Percentiles rank a stretch among this genome's conserved stretches.
Conservation (phyloP, 2,329 filamentous ascomycete species). For the Huntiella abstrusa region DNA sequence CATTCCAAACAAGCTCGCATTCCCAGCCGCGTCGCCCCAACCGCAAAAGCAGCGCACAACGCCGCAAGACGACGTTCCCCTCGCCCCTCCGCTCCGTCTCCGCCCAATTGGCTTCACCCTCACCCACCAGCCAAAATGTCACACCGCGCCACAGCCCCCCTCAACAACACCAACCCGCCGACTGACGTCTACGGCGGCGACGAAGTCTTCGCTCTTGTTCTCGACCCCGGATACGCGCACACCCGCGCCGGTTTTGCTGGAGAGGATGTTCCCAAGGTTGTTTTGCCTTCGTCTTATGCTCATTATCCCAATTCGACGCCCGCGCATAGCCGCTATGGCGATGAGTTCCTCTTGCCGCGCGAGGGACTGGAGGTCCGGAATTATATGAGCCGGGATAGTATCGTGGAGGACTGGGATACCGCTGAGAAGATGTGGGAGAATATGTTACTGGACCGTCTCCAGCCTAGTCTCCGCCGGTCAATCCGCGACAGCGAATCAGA, state of each 20-base stretch:
- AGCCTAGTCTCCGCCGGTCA: slow-evolving; percentile 53
- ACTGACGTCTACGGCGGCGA: slow-evolving; percentile 54
- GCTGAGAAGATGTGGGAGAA: slow-evolving; percentile 84
- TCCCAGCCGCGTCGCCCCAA: not conserved
- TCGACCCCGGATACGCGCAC: slow-evolving; percentile 82
- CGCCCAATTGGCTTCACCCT: not conserved
- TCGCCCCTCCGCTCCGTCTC: not conserved
- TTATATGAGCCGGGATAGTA: slow-evolving; percentile 73
- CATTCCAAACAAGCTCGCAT: not conserved
- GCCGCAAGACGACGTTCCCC: not conserved
- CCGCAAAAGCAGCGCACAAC: no score
- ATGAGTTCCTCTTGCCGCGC: slow-evolving; percentile 69
- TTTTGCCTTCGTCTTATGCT: slow-evolving; percentile 82
- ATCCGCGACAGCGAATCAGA: slow-evolving; percentile 34
- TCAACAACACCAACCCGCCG: slow-evolving; percentile 18
- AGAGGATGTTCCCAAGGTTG: slow-evolving; percentile 89
- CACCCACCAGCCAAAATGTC: slow-evolving; percentile 11
- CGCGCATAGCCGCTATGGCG: slow-evolving; percentile 54
- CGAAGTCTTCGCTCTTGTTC: slow-evolving; percentile 90
- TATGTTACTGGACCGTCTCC: slow-evolving; percentile 72
- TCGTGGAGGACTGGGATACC: slow-evolving; percentile 92
- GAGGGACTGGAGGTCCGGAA: slow-evolving; percentile 69
- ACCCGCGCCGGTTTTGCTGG: slow-evolving; percentile 92
- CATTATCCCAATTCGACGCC: slow-evolving; percentile 25
- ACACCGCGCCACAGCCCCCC: slow-evolving; percentile 31